Percentiles rank a stretch among this genome's conserved stretches.
These are phyloP conservation scores for Obelidium mucronatum DNA, from an alignment of 192 early-diverging fungal species.

Conservation along the genomic window DNA sequence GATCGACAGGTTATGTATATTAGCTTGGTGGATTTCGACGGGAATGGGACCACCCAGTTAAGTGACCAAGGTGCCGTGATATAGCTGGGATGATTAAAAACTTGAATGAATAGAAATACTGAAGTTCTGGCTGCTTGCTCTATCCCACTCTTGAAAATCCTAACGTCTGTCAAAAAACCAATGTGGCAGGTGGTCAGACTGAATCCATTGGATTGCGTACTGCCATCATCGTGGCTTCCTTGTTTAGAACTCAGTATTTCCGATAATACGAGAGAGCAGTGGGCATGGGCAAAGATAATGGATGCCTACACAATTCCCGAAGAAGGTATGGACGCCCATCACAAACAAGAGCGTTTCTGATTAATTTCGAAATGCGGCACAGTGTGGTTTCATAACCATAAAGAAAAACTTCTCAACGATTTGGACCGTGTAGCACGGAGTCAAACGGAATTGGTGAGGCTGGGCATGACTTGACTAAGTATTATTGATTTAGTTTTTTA, in stretches of 20 bases:
- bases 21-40: conserved; percentile 41
- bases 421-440: background rate
- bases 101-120: conserved; percentile 35
- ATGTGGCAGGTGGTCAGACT: conserved; percentile 40
- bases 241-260: conserved; percentile 42
- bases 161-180: conserved; percentile 44
- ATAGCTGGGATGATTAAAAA: too few species aligned
- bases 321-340: conserved; percentile 33
- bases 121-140: conserved; percentile 37
- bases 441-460: background rate
- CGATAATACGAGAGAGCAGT: conserved; percentile 49
- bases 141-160: conserved; percentile 48
- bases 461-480: background rate
- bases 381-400: conserved; percentile 42
- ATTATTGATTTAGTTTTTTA: background rate
- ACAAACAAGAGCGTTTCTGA: too few species aligned
- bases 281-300: conserved; percentile 50
- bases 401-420: conserved; percentile 33
- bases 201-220: background rate
- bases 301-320: conserved; percentile 42
- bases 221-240: conserved; percentile 7
- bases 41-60: conserved; percentile 15
- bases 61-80: too few species aligned
- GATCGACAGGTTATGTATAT: conserved; percentile 45
- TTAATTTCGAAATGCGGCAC: background rate